A percentile compares a stretch with the other conserved stretches of the same genome.
These are phyloP conservation scores for Fusarium burgessii DNA, from an alignment of 2,329 filamentous ascomycete species.

Conservation along the genomic window DNA sequence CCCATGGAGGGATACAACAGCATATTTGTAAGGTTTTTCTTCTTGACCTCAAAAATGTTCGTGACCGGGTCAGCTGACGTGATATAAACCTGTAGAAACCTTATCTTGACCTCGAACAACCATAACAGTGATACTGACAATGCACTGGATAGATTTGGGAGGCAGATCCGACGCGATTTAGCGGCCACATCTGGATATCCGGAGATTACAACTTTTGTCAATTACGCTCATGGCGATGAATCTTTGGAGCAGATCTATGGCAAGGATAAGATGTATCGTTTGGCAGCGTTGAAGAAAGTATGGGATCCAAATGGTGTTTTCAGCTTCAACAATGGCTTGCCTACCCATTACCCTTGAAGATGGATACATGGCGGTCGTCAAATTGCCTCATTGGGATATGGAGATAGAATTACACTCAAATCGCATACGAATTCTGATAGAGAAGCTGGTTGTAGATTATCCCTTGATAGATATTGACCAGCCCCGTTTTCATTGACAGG, in stretches of 20 bases:
- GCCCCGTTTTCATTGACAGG: no score
- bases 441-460: no score
- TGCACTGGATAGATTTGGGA: background rate
- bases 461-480: no score
- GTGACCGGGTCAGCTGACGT: background rate
- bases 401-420: rapidly evolving
- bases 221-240: background rate
- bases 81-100: rapidly evolving
- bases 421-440: rapidly evolving
- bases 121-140: background rate
- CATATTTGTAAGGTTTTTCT: background rate
- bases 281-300: background rate
- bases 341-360: background rate
- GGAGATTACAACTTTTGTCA: background rate
- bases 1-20: background rate
- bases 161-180: background rate
- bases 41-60: no score
- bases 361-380: rapidly evolving
- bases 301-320: background rate
- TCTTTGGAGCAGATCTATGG: background rate
- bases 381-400: no score
- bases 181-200: background rate
- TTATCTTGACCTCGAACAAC: background rate
- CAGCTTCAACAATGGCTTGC: background rate
- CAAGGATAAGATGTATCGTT: rapidly evolving